Base-by-base conservation (phyloP, 495 filamentous ascomycete species). In the Podospora australis region DNA sequence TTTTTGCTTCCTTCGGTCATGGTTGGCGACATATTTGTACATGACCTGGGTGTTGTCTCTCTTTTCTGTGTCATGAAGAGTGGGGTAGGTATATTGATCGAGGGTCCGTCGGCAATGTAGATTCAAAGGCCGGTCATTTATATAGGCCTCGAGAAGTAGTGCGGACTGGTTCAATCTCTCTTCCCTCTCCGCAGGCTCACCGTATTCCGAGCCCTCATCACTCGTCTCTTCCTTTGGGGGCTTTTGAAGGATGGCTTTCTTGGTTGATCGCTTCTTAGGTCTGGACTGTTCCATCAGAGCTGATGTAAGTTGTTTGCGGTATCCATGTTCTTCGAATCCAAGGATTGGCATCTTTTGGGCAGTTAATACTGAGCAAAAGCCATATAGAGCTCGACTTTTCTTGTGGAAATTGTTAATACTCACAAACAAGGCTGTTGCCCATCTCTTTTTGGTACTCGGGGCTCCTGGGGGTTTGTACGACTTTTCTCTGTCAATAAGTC, bases 61-160 rank as follows among this genome's bases (percentile, higher is more conserved):
- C 46, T 19, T 14, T 24, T 40, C 35, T n/a, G 46, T 48, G 25
- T 40, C 24, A 0, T 48, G 24, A 13, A 48, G 25, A 35, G 41
- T 48, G 35, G 39, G 25, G 13, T 48, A 48, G 13, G 46, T 41
- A 21, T 40, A 48, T 21, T 48, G 46, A 22, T 48, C 46, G 24
- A 48, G 16, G 13, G 46, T 48, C 11, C 46, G 46, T 23, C 46
- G 46, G 25, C 46, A 48, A 17, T 48, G 46, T 25, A 48, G 11
- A 9, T 35, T 35, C 10, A 25, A 3, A 8, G 16, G 30, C 7
- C 22, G 35, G 0, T 10, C 11, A 17, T 28, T 21, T 11, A 26
- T 16, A 36, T 48, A 48, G 2, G 34, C 13, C 8, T 25, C 14
- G 16, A 48, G 19, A 21, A 48, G 34, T 4, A 48, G 21, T 5